Percentiles rank a stretch among this genome's conserved stretches.
Evolutionary conservation across 2,329 filamentous ascomycete species (phyloP).

Genomic region (Claviceps digitariae): DNA sequence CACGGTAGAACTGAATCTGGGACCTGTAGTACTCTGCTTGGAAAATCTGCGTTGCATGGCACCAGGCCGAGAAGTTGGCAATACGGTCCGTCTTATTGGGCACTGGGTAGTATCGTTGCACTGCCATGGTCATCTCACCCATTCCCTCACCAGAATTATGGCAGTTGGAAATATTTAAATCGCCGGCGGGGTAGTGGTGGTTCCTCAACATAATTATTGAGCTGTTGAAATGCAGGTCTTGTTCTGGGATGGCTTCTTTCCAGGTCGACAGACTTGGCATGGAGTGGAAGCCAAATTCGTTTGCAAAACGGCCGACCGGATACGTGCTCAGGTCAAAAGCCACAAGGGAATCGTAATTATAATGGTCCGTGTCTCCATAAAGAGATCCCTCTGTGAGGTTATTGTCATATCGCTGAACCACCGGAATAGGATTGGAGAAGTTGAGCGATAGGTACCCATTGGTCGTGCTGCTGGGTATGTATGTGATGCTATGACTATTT

Average conservation of each 20-base stretch:
- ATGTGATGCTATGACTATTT: conserved; percentile 45
- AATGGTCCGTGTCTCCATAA: conserved; percentile 48
- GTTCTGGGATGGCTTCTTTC: conserved; percentile 35
- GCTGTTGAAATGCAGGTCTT: conserved; percentile 44
- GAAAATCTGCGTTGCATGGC: conserved; percentile 48
- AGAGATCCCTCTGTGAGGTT: conserved; percentile 31
- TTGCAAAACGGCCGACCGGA: conserved; percentile 45
- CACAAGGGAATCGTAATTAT: conserved; percentile 39
- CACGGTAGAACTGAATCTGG: conserved; percentile 48
- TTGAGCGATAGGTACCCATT: conserved; percentile 44
- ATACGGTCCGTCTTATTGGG: conserved; percentile 37
- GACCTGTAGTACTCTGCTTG: conserved; percentile 49
- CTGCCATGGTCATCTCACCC: conserved; percentile 45
- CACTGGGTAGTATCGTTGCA: conserved; percentile 40
- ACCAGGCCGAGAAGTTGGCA: conserved; percentile 49
- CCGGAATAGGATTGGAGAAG: conserved; percentile 35
- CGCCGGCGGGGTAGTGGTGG: conserved; percentile 33
- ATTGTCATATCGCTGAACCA: conserved; percentile 44
- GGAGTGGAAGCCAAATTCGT: conserved; percentile 50
- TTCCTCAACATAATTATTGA: conserved; percentile 41
- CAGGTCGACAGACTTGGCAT: conserved; percentile 48
- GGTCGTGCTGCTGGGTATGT: conserved; percentile 45
- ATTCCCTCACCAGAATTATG: conserved; percentile 22
- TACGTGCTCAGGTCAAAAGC: conserved; percentile 42
- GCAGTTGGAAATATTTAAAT: conserved; percentile 6